Evolutionary conservation across 176 grass and related monocot genomes (phyloP).

Genomic region (Bonia amplexicaulis): DNA sequence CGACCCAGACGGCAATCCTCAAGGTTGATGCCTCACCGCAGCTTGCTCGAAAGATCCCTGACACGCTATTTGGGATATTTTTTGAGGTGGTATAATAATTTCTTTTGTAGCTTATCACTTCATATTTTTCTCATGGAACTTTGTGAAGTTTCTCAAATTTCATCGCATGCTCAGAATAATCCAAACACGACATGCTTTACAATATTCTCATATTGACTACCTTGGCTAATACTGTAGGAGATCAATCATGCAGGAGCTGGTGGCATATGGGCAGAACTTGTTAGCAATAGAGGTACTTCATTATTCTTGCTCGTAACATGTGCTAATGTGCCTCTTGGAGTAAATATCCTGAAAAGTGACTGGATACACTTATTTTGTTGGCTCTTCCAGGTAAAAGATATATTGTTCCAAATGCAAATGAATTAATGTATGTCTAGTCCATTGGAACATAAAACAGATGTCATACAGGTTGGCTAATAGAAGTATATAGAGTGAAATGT

Average conservation of each 20-base stretch:
- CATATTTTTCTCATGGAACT: neutral
- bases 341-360: neutral
- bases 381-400: neutral
- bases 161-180: neutral
- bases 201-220: neutral
- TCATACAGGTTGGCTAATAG: too few relatives aligned
- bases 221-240: constrained; percentile 49
- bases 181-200: neutral
- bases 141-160: neutral
- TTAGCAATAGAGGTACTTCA: constrained; percentile 77
- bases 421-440: neutral
- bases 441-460: neutral
- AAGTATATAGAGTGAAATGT: too few relatives aligned
- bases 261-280: constrained; percentile 93
- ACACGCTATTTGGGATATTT: constrained; percentile 87
- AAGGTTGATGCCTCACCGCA: constrained; percentile 61
- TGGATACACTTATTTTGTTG: neutral
- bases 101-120: neutral
- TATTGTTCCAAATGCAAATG: neutral
- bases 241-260: constrained; percentile 99
- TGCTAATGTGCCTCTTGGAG: neutral
- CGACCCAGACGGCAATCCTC: constrained; percentile 49
- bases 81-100: constrained; percentile 66
- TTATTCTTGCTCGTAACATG: constrained; percentile 22
- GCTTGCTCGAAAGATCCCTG: constrained; percentile 49